Base-by-base conservation (phyloP, 2,329 filamentous ascomycete species). In the Calonectria hongkongensis region DNA sequence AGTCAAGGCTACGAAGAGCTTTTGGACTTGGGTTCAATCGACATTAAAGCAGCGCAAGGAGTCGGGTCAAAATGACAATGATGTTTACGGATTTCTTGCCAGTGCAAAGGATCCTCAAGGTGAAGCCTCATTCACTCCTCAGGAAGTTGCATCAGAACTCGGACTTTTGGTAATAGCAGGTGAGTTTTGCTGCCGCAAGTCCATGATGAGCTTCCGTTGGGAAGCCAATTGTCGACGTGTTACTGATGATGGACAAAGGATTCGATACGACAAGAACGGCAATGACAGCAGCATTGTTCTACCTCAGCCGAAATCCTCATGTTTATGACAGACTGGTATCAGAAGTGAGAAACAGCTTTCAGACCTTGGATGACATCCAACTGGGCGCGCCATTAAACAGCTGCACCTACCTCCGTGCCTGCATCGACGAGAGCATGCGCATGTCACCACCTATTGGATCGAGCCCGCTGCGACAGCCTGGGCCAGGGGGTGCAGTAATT, bases 341-440 rank as follows among this genome's bases (percentile, higher is more conserved):
- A 36, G 50, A 56, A 33, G 4, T 56, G 4, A 56, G 50, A 21
- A n/a, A 21, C 10, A 13, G 16, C 0, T 56, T 56, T n/a, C 27
- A n/a, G 28, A 21, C 16, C 4, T 6, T 56, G 50, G 18, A 36
- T 36, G 50, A 36, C 1, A 56, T 56, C 30, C 27, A 36, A 7
- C 27, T 56, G 7, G 50, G 50, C 30, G 18, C 30, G 12, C 16
- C 18, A 21, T 21, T 56, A 21, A 21, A 56, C 9, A 18, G 28
- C 50, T 56, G 50, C 18, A 13, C 18, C n/a, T 56, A 56, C 18
- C 50, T 56, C 16, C 50, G 27, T 6, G 50, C 50, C 3, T 56
- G 50, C 9, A 56, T 56, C 8, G 50, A 56, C 10, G 50, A 56
- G 28, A 56, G 50, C 28, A 33, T 56, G 50, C 50, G 50, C 7